Evolutionary conservation across 2,329 filamentous ascomycete species (phyloP).

Genomic region (Annulohypoxylon truncatum): DNA sequence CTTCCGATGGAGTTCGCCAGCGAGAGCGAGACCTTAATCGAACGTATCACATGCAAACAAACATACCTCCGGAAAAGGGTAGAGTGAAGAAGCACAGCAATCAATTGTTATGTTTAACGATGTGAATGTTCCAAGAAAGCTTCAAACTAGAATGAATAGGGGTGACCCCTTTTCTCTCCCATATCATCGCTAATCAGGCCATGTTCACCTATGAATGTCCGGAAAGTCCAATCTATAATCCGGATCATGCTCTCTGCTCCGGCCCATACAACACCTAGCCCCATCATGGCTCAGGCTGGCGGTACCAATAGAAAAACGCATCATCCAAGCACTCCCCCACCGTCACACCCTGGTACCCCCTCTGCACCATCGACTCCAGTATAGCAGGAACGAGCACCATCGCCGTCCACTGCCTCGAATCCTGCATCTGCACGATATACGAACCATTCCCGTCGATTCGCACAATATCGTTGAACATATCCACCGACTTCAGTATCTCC

Average conservation of each 20-base stretch:
- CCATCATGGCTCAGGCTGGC: conserved; percentile 26
- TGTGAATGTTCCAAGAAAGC: no score
- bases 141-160: neutral
- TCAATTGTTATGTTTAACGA: no score
- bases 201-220: no score
- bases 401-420: conserved; percentile 40
- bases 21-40: neutral
- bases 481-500: conserved; percentile 8
- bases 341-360: conserved; percentile 41
- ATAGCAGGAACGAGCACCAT: conserved; percentile 38
- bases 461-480: conserved; percentile 6
- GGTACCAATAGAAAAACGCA: conserved; percentile 40
- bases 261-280: no score
- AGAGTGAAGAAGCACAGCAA: neutral
- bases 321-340: conserved; percentile 44
- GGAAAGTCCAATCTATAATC: no score
- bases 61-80: neutral
- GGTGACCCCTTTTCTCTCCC: neutral
- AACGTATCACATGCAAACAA: neutral
- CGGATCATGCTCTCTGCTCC: no score
- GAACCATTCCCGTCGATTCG: conserved; percentile 13
- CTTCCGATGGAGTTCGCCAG: neutral
- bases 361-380: conserved; percentile 26
- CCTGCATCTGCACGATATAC: conserved; percentile 48
- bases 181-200: no score